Evolutionary conservation across 1,284 basidiomycete genomes (phyloP).

Genomic region (Xerocomus amazonicus): DNA sequence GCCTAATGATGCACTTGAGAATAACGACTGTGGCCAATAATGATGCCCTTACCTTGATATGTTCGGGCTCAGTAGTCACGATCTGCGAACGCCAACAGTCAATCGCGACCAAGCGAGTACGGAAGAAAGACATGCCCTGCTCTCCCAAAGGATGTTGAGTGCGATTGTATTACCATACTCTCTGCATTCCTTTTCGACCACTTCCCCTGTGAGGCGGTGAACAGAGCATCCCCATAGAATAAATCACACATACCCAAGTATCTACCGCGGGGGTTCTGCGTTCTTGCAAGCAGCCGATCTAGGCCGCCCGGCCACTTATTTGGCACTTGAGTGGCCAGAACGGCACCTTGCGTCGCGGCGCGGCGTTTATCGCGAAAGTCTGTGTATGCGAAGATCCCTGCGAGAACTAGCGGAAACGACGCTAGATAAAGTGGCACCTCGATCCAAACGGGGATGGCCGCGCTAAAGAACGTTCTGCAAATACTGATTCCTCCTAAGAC

Average conservation of each 20-base stretch:
- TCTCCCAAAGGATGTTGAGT: conserved; percentile 32
- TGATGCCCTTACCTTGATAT: conserved; percentile 34
- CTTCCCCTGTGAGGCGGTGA: conserved; percentile 30
- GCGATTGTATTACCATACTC: conserved; percentile 26
- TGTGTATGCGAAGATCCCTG: conserved; percentile 16
- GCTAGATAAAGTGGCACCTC: conserved; percentile 16
- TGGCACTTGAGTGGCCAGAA: conserved; percentile 29
- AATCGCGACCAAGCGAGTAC: neutral
- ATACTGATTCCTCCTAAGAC: conserved; percentile 14
- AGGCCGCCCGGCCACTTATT: conserved; percentile 35
- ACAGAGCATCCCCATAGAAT: neutral
- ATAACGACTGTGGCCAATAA: too few species aligned
- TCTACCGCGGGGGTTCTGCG: conserved; percentile 26
- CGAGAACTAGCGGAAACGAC: conserved; percentile 29
- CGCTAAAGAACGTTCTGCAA: conserved; percentile 1
- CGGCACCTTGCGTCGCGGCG: conserved; percentile 34
- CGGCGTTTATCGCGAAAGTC: conserved; percentile 26
- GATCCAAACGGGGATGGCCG: conserved; percentile 17
- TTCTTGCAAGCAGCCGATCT: conserved; percentile 23
- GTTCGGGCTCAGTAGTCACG: conserved; percentile 37
- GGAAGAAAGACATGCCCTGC: neutral
- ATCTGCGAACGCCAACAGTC: conserved; percentile 14
- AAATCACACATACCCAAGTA: conserved; percentile 33
- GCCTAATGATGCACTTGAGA: conserved; percentile 17
- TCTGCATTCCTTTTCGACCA: conserved; percentile 13